A percentile compares a stretch with the other conserved stretches of the same genome.
Conservation (phyloP, 495 filamentous ascomycete species). For the Penicillium daleae region DNA sequence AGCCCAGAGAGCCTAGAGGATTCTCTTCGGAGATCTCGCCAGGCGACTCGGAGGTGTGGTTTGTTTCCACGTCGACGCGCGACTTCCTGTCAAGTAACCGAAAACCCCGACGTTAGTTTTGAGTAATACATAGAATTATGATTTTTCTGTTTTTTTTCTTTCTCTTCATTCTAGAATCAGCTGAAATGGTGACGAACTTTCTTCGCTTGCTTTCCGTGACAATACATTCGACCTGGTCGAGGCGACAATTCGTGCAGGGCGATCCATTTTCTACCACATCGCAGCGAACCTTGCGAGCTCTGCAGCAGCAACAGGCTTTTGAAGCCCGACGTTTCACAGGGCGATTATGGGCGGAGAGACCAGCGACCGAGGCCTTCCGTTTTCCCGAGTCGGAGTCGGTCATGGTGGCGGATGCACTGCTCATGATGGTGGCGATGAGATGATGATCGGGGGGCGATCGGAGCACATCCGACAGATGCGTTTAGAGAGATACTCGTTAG, state of each 20-base stretch:
- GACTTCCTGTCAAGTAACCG: conserved; percentile 43
- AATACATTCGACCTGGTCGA: conserved; percentile 86
- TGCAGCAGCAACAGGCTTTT: conserved; percentile 84
- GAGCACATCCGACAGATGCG: conserved; percentile 23
- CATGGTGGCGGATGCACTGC: conserved; percentile 33
- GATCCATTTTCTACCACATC: conserved; percentile 87
- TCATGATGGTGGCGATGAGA: conserved; percentile 24
- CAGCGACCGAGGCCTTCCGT: conserved; percentile 48
- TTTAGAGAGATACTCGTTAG: conserved; percentile 7
- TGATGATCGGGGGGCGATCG: conserved; percentile 19
- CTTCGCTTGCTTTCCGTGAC: conserved; percentile 89
- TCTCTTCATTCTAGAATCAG: conserved; percentile 9
- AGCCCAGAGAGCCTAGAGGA: conserved; percentile 35
- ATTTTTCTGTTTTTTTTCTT: conserved; percentile 7
- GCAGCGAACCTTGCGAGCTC: conserved; percentile 89
- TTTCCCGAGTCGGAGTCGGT: conserved; percentile 45
- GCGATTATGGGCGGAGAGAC: conserved; percentile 47
- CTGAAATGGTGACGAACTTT: conserved; percentile 52
- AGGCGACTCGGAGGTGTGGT: conserved; percentile 41
- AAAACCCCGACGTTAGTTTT: conserved; percentile 22
- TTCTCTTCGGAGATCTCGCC: conserved; percentile 43
- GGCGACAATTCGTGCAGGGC: conserved; percentile 86
- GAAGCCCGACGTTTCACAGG: conserved; percentile 82
- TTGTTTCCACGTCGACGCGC: conserved; percentile 44
- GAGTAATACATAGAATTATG: conserved; percentile 1